Percentiles rank a stretch among this genome's conserved stretches.
phyloP scores from a whole-genome alignment of 2,329 filamentous ascomycete species.

The Phaeophleospora eucalypticola region DNA sequence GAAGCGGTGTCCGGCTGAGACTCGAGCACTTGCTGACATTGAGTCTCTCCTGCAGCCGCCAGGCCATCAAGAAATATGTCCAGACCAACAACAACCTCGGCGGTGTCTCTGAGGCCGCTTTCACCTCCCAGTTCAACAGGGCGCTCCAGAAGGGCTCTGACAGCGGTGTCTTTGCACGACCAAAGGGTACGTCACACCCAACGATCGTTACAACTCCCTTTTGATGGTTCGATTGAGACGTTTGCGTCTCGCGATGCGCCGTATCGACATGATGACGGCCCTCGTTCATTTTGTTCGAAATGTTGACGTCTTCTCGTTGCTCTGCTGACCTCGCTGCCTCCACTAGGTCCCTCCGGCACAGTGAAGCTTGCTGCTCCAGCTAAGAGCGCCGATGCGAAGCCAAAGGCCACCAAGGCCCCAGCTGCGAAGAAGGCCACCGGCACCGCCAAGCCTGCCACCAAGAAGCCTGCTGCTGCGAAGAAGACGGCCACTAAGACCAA shows the following conservation, averaged over 20 bases:
- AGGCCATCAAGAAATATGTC: constrained; percentile 72
- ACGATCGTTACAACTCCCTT: constrained; percentile 20
- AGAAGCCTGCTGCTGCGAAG: constrained; percentile 52
- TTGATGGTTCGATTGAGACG: constrained; percentile 7
- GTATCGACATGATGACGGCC: constrained; percentile 5
- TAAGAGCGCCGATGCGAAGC: constrained; percentile 41
- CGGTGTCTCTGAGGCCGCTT: constrained; percentile 51
- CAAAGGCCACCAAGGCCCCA: constrained; percentile 30
- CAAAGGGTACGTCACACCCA: constrained; percentile 67
- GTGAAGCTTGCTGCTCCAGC: constrained; percentile 65
- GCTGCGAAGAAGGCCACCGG: constrained; percentile 42
- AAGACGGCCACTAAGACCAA: constrained; percentile 42
- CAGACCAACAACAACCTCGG: constrained; percentile 65
- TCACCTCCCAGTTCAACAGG: constrained; percentile 79
- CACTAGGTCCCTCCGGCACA: constrained; percentile 71
- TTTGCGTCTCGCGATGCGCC: constrained; percentile 10
- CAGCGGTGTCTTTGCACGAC: constrained; percentile 80
- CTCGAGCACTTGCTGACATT: constrained; percentile 24
- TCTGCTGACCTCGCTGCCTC: constrained; percentile 24
- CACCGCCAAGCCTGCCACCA: constrained; percentile 35
- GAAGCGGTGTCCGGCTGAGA: constrained; percentile 11
- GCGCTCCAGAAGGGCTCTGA: constrained; percentile 78
- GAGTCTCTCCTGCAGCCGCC: constrained; percentile 50
- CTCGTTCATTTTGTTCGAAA: constrained; percentile 5
- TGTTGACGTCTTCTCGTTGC: constrained; percentile 4